These are phyloP conservation scores for Suillus subalutaceus DNA, from an alignment of 768 basidiomycete species.

Conservation along the genomic window DNA sequence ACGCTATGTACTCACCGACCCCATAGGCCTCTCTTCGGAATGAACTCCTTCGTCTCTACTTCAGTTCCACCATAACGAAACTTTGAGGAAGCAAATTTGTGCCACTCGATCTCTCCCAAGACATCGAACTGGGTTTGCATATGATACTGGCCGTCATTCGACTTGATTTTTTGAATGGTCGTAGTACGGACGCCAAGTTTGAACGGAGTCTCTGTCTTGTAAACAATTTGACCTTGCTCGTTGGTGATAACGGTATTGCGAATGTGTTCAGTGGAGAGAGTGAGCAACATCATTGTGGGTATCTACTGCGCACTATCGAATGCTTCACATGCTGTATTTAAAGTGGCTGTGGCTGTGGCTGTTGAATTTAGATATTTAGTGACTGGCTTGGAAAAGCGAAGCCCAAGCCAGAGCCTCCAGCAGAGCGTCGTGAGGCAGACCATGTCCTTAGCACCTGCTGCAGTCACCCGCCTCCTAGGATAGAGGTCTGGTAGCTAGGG, in stretches of 20 bases:
- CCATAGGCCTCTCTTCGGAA: conserved; percentile 25
- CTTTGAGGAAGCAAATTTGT: conserved; percentile 29
- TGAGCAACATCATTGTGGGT: conserved; percentile 23
- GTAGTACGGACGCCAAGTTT: conserved; percentile 20
- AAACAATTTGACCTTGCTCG: conserved; percentile 29
- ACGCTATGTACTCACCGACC: conserved; percentile 22
- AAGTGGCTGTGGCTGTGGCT: too few relatives aligned
- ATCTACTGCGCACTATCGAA: neutral
- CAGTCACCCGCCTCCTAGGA: too few relatives aligned
- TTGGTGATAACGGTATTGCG: conserved; percentile 28
- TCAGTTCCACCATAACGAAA: conserved; percentile 33
- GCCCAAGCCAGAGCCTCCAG: too few relatives aligned
- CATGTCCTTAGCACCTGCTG: too few relatives aligned
- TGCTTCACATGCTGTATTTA: neutral
- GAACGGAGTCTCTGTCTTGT: conserved; percentile 30
- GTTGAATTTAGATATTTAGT: too few relatives aligned
- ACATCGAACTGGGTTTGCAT: conserved; percentile 33
- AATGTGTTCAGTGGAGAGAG: conserved; percentile 24
- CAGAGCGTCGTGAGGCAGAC: too few relatives aligned
- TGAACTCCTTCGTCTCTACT: conserved; percentile 28
- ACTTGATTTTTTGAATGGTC: conserved; percentile 28
- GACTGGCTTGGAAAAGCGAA: too few relatives aligned
- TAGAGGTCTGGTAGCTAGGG: too few relatives aligned
- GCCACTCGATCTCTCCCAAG: conserved; percentile 41
- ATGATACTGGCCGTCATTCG: conserved; percentile 25